These are phyloP conservation scores for Penicillium subrubescens DNA, from an alignment of 495 filamentous ascomycete genomes.

Conservation along the genomic window DNA sequence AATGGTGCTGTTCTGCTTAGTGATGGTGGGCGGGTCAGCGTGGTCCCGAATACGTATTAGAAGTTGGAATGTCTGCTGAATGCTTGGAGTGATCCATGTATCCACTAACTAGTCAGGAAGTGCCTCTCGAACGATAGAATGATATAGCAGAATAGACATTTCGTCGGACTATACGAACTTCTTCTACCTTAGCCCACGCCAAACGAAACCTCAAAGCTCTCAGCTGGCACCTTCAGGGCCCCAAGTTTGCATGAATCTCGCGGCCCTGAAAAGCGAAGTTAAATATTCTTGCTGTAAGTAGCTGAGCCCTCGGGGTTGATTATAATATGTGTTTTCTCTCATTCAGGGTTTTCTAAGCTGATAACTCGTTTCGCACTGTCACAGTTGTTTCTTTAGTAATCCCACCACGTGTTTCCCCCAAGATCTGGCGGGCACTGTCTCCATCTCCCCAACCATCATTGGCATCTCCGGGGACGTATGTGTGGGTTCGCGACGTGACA, in stretches of 20 bases:
- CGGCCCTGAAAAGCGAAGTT: background rate
- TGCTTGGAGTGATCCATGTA: background rate
- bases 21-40: conserved; percentile 60
- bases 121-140: background rate
- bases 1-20: conserved; percentile 59
- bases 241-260: no score
- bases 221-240: background rate
- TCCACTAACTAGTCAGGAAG: background rate
- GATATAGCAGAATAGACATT: background rate
- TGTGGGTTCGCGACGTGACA: background rate
- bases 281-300: background rate
- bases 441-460: background rate
- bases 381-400: background rate
- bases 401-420: background rate
- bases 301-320: background rate
- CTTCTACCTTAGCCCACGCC: no score
- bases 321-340: background rate
- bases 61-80: background rate
- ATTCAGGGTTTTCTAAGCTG: background rate
- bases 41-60: conserved; percentile 52
- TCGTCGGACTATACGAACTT: background rate
- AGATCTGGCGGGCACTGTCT: background rate
- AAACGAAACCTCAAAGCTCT: background rate
- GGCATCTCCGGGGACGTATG: background rate
- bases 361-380: background rate